Evolutionary conservation across 306 rosid species (phyloP), one percentile per base, ranked within the genome.

Genomic region (Datisca glomerata): DNA sequence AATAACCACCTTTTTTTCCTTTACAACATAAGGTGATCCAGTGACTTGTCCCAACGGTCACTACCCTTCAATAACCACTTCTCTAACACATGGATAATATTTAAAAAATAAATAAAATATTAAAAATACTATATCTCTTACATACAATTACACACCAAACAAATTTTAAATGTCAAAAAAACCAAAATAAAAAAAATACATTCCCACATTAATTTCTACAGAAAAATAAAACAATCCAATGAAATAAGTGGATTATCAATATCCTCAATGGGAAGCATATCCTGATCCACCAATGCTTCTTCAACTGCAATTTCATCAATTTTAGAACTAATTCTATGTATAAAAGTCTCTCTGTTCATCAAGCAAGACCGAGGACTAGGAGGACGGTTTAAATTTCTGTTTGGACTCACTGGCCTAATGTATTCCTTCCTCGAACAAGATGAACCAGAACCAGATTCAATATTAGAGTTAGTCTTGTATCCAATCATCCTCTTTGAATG

Each of bases 191-290:
- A n/a, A n/a, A n/a, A n/a, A n/a, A n/a, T n/a, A n/a, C n/a, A n/a
- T n/a, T n/a, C n/a, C n/a, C n/a, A n/a, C n/a, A n/a, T n/a, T n/a
- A n/a, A 23, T 52, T 18, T 71, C 80, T 82, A 87, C 43, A 82
- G 39, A 66, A 87, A 82, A 60, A 87, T 87, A 57, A 87, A 87
- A 49, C 94, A 87, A 54, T 87, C 94, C 72, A 87, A 68, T 51
- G 89, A 65, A 47, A 87, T 79, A 44, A 79, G 72, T 33, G 93
- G 94, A 57, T 83, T 82, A n/a, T 76, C 61, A 52, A 83, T 63
- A 61, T 87, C 93, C 70, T 79, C 93, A 54, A 59, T 51, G 12
- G 59, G 47, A 43, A 53, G 36, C n/a, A 13, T 11, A 17, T 61
- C 65, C 27, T 49, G 46, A 17, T 39, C 46, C 28, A 63, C 49